Base-by-base conservation (phyloP, 2,329 filamentous ascomycete species). In the Diplocarpon rosae region DNA sequence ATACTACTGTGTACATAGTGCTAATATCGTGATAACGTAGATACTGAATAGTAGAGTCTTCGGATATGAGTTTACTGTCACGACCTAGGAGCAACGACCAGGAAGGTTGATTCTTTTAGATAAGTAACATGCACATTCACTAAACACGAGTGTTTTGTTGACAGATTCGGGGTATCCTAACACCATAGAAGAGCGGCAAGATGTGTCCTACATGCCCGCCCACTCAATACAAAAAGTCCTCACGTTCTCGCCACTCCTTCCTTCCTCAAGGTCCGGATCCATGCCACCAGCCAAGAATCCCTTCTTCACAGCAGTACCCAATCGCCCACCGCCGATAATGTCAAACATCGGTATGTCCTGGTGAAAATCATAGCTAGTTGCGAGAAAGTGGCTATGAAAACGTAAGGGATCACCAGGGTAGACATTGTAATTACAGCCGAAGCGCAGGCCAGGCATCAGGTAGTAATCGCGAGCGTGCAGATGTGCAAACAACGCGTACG, bases 241-340 rank as follows among this genome's bases (percentile, higher is more conserved):
- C 16, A 90, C 70, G 10, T 60, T 62, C 29, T 68, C 62, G 32
- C 58, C 60, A 1, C 61, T 57, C 8, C 62, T 50, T 12, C 48
- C 56, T 44, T 34, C 52, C 16, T 55, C 55, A 11, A 59, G 61
- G 13, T 56, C 53, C 37, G 63, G 58, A 43, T 73, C 67, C 55
- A 75, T 70, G 0, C 86, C 88, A 6, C 89, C 90, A 46, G 98
- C 73, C 43, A 98, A 67, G 57, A 88, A 95, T 0, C 86, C 85
- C 66, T 98, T 98, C 71, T 98, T 98, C 15, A 96, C 92, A 39
- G 86, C 86, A 2, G 92, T 96, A 0, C 89, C 92, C 51, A 98
- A 65, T 54, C 92, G 74, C 5, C 92, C 92, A 7, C 87, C 88
- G 15, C 80, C 83, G 13, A 96, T 82, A 12, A 98, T 69, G 53